Base-by-base conservation (phyloP, 2,329 filamentous ascomycete species). In the Diaporthe sp. region DNA sequence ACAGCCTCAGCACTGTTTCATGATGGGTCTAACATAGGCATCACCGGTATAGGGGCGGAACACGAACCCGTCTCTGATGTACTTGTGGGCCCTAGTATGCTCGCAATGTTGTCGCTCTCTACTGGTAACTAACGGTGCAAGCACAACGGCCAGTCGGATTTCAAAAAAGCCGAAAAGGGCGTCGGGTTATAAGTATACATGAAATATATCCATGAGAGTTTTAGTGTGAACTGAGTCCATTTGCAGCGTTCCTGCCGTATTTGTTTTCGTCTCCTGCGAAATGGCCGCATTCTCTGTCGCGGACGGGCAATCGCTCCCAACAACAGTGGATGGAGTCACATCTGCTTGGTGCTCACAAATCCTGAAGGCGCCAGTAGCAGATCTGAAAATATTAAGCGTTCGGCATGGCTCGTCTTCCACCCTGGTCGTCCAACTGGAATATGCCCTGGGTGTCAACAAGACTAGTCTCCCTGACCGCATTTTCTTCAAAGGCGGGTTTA, bases 401-500 rank as follows among this genome's bases (percentile, higher is more conserved):
- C 57, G 57, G 5, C 57, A 42, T 61, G 57, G 57, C n/a, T 61
- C 57, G 7, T 61, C 57, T 17, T 61, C 57, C 15, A 61, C 57
- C 12, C 35, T 61, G 12, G 57, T 61, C 13, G 57, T 61, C 35
- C 25, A 61, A 28, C 35, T 61, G 57, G 35, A 61, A 61, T 61
- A 61, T 61, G 35, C 7, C 22, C 15, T n/a, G 28, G 15, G 22
- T 8, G n/a, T 5, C n/a, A 28, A 42, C 13, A 28, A 61, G 1
- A 42, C 57, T 2, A 19, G n/a, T 17, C 35, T 61, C 13, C 57
- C 57, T 17, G n/a, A 28, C 13, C 57, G n/a, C 4, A 61, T 61
- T 17, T 61, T 61, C 35, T 61, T 61, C 35, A 61, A 61, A 13
- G 57, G 57, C 8, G 57, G 57, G 7, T 61, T 61, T 40, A 61